Percentiles rank a stretch among this genome's conserved stretches.
Conservation (phyloP, 495 filamentous ascomycete genomes). For the Platismatia glauca region DNA sequence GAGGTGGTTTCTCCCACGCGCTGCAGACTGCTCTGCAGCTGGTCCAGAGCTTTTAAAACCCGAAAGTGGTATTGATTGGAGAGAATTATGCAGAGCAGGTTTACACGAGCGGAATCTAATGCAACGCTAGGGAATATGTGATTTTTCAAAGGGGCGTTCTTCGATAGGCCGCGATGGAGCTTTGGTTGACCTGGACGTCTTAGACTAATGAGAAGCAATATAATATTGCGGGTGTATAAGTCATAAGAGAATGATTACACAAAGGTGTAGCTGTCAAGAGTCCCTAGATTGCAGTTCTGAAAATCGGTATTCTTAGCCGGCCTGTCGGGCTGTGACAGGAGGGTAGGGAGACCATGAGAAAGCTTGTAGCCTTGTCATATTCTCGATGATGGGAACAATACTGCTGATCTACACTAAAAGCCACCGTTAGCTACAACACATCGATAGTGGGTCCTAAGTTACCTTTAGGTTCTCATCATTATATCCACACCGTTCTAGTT, state of each 20-base stretch:
- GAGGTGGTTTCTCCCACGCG: background rate
- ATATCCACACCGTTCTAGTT: background rate
- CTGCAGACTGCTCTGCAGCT: background rate
- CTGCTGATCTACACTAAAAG: background rate
- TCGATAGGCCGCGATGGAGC: background rate
- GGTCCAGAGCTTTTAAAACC: background rate
- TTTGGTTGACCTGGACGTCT: background rate
- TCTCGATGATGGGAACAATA: background rate
- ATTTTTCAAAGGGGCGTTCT: background rate
- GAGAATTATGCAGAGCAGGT: background rate
- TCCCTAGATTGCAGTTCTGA: background rate
- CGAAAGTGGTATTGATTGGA: background rate
- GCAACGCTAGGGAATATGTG: background rate
- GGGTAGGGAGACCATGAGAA: background rate
- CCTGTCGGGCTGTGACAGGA: background rate
- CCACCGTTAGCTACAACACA: background rate
- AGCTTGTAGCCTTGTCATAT: background rate
- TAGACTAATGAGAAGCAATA: background rate
- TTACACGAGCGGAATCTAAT: background rate
- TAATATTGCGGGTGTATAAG: background rate
- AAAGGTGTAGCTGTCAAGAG: background rate
- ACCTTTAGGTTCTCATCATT: background rate
- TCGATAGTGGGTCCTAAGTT: background rate
- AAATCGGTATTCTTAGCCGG: background rate
- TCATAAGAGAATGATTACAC: background rate